These are phyloP conservation scores for Blastobotrys illinoisensis DNA, from an alignment of 1,139 yeast genomes.

Conservation along the genomic window DNA sequence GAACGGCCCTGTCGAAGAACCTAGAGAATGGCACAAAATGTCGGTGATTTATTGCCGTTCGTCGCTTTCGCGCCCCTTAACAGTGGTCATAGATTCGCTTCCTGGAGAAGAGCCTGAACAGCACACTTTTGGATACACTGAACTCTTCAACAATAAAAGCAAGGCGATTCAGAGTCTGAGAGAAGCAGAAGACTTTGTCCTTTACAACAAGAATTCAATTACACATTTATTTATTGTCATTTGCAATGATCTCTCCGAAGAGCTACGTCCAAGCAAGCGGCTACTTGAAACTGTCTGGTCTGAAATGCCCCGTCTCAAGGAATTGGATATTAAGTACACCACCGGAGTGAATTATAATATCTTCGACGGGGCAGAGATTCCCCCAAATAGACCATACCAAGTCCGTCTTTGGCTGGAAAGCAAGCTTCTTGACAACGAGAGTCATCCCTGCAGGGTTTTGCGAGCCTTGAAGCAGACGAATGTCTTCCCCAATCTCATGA, in stretches of 20 bases:
- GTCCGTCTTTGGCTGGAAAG: not conserved
- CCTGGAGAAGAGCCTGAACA: not conserved
- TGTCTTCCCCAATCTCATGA: not conserved
- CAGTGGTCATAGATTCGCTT: not conserved
- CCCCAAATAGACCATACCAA: not conserved
- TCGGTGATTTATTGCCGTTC: not conserved
- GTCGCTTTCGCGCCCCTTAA: not conserved
- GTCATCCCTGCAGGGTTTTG: not conserved
- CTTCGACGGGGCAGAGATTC: not conserved
- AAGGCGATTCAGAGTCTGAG: not conserved
- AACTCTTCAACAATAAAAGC: not conserved
- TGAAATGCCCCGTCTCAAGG: not conserved
- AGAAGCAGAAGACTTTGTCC: not conserved
- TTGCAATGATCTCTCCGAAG: not conserved
- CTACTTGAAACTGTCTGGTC: not conserved
- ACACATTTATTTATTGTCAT: not conserved
- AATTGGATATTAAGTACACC: not conserved
- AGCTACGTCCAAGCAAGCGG: not conserved
- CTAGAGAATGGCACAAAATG: not conserved
- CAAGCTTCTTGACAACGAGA: not conserved
- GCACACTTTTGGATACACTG: not conserved
- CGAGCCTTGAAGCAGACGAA: not conserved
- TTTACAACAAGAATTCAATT: not conserved
- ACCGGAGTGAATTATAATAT: not conserved
- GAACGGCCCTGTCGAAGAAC: not conserved